Base-by-base conservation (phyloP, 805 yeast genomes). In the Saccharomycopsis guyanensis region DNA sequence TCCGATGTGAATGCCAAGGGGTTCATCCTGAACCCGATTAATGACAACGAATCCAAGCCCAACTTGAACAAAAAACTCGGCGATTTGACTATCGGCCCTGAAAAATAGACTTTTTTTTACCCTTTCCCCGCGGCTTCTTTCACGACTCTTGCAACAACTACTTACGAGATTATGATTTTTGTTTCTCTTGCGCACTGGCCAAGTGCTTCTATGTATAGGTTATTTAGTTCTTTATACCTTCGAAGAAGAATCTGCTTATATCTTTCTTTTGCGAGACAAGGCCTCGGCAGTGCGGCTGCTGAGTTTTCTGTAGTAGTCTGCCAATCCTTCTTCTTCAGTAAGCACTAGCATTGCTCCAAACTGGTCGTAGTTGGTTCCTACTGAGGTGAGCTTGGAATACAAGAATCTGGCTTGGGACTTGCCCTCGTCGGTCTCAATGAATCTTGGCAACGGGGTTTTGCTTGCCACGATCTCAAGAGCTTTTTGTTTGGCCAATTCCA, bases 371-470 rank as follows among this genome's bases (percentile, higher is more conserved):
- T 46, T 40, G 27, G 15, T 29, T 24, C 44, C 52, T 15, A 27
- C 19, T n/a, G 76, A 75, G 53, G 70, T 70, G 50, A 71, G 59
- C 52, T 68, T 70, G 10, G 74, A 70, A 66, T 69, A 67, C 32
- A 71, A 57, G 52, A 70, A 71, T 52, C 76, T 60, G 0, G 76
- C 75, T 52, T 71, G 76, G 0, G 74, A 69, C 3, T 73, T 73
- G 33, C 73, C 73, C 55, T 69, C 75, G 52, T 71, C 75, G 43
- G 74, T 68, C 52, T 69, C 73, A 36, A 70, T 68, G 52, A 68
- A 70, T 41, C 75, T 56, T 4, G 75, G 75, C 44, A 71, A 59
- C 64, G 61, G 15, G 73, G 73, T 3, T 25, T 27, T 15, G 38
- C 20, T n/a, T 19, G 10, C 2, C 24, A 19, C 27, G 13, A 19